phyloP scores from a whole-genome alignment of 1,284 basidiomycete genomes.

The Butyriboletus appendiculatus region DNA sequence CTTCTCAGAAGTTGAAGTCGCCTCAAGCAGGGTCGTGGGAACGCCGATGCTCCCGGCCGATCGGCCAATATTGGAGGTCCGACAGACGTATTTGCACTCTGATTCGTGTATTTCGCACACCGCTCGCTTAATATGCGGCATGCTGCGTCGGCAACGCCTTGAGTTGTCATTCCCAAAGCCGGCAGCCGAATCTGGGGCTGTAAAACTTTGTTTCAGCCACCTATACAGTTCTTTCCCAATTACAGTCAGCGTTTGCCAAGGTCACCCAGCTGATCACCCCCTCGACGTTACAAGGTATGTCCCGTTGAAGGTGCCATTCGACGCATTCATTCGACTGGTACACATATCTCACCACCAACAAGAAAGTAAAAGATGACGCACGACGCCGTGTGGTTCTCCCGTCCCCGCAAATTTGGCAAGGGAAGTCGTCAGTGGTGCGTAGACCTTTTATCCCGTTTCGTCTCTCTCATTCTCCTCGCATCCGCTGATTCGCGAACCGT shows the following conservation, averaged over 20 bases:
- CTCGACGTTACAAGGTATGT: constrained; percentile 16
- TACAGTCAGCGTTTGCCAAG: background rate
- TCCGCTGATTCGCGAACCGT: background rate
- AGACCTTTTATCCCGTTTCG: background rate
- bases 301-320: background rate
- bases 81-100: too few species aligned
- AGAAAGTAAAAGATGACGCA: constrained; percentile 55
- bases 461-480: background rate
- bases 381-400: constrained; percentile 92
- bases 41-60: too few species aligned
- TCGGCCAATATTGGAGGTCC: too few species aligned
- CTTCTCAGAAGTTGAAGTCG: too few species aligned
- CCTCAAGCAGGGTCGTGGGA: too few species aligned
- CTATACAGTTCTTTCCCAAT: constrained; percentile 27
- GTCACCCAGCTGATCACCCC: background rate
- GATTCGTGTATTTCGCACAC: too few species aligned
- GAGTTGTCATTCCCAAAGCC: too few species aligned
- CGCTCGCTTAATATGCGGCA: too few species aligned
- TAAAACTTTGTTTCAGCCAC: constrained; percentile 29
- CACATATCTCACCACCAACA: background rate
- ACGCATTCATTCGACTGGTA: background rate
- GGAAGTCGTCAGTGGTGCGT: constrained; percentile 90
- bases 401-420: constrained; percentile 94
- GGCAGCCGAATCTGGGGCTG: too few species aligned
- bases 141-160: too few species aligned